phyloP scores from a whole-genome alignment of 108 stramenopile species.

The Cyclotella kingstonii region DNA sequence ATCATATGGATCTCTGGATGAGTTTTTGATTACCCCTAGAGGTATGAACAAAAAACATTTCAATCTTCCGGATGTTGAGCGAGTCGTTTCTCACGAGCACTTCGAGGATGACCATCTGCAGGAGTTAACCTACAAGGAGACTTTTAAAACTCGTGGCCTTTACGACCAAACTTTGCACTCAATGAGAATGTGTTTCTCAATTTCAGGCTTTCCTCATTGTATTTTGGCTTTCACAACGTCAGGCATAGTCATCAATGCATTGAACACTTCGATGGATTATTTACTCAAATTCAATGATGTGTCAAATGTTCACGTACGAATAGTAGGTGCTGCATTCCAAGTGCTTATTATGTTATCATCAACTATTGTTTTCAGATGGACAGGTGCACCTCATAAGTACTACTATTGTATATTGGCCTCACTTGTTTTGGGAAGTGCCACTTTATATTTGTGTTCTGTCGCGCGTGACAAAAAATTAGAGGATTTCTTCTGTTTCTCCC shows the following conservation, averaged over 20 bases:
- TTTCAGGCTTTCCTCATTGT: constrained; percentile 67
- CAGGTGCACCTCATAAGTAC: constrained; percentile 60
- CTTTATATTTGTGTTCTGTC: constrained; percentile 65
- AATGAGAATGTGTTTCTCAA: constrained; percentile 60
- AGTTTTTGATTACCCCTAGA: too few species aligned
- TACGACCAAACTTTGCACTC: constrained; percentile 70
- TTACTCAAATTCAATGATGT: constrained; percentile 68
- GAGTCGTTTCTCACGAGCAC: too few species aligned
- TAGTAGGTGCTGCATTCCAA: constrained; percentile 79
- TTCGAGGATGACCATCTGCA: neutral
- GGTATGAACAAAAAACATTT: too few species aligned
- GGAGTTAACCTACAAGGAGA: constrained; percentile 59
- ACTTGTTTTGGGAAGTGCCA: constrained; percentile 60
- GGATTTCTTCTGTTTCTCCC: constrained; percentile 48
- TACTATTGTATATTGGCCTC: constrained; percentile 59
- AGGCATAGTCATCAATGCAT: constrained; percentile 81
- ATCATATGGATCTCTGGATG: too few species aligned
- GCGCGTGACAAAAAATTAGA: constrained; percentile 58
- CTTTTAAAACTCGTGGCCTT: constrained; percentile 59
- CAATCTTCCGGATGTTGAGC: too few species aligned
- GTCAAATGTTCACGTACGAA: constrained; percentile 60
- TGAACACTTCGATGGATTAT: constrained; percentile 79
- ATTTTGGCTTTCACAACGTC: constrained; percentile 64
- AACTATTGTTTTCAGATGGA: constrained; percentile 58
- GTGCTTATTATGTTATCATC: constrained; percentile 74